Evolutionary conservation across 139 green algal species (phyloP).

Genomic region (Chlorella sp.): DNA sequence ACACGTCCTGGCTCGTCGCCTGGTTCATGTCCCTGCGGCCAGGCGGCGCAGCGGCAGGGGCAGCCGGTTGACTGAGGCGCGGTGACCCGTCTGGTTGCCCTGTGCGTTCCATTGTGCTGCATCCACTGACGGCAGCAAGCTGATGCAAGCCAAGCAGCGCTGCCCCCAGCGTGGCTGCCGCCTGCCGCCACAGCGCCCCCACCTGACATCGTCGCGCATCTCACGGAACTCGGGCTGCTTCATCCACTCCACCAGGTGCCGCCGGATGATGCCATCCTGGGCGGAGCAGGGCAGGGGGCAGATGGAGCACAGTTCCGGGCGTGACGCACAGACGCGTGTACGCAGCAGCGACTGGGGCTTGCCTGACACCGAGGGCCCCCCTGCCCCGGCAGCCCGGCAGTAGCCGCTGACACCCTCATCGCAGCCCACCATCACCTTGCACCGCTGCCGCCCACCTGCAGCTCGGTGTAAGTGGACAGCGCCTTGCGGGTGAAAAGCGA

Average conservation of each 20-base stretch:
- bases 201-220: constrained; percentile 50
- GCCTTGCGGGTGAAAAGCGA: constrained; percentile 87
- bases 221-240: constrained; percentile 30
- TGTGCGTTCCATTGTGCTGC: too few relatives aligned
- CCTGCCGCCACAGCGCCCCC: background rate
- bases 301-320: too few relatives aligned
- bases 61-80: too few relatives aligned
- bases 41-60: background rate
- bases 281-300: background rate
- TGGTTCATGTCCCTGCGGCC: constrained; percentile 77
- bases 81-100: too few relatives aligned
- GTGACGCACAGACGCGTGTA: too few relatives aligned
- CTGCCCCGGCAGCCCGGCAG: too few relatives aligned
- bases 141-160: background rate
- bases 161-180: background rate
- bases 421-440: too few relatives aligned
- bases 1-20: constrained; percentile 81
- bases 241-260: constrained; percentile 63
- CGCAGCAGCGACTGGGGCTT: too few relatives aligned
- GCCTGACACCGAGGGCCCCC: too few relatives aligned
- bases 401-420: too few relatives aligned
- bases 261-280: constrained; percentile 79
- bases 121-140: too few relatives aligned
- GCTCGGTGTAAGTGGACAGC: constrained; percentile 73
- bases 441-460: constrained; percentile 54